Base-by-base conservation (phyloP, 2,329 filamentous ascomycete genomes). In the Cadophora sp. region DNA sequence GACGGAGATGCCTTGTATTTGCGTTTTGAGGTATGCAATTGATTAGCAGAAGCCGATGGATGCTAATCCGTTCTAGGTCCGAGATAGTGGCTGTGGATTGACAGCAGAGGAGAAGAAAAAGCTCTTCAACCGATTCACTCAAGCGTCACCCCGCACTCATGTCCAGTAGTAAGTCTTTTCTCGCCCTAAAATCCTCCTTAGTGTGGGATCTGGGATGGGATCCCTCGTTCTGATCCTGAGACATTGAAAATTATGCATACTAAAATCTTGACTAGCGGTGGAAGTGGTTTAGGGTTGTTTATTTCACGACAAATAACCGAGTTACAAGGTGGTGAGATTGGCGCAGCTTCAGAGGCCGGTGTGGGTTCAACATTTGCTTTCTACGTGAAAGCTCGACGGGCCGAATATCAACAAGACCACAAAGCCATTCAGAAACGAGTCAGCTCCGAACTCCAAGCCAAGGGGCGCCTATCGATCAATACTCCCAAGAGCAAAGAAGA, bases 51-150 rank as follows among this genome's bases (percentile, higher is more conserved):
- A 11, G 3, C 22, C 18, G 1, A 56, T 41, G 3, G 1, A 43
- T 41, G n/a, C 36, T 58, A 43, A 58, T 16, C 5, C 22, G 1
- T 18, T 3, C 5, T 13, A 58, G 50, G 91, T 95, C n/a, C 85
- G 87, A 69, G 92, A 95, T 72, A 93, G 91, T 0, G 92, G 92
- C 0, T 87, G 91, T 59, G 91, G 91, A 0, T 81, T 95, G 11
- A 89, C 83, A 1, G 82, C 86, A 1, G 84, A 89, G 63, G 91
- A 93, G 74, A 91, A 89, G 79, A 89, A 90, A 65, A 84, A 87
- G 53, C 83, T 95, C 0, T 95, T 95, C 78, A 86, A 91, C 71
- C 86, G 90, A n/a, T 95, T 95, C 76, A 89, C 90, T 6, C 92
- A 95, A 78, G 91, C 91, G 0, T 91, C 87, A 24, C 90, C 91